Conservation (phyloP, 2,329 filamentous ascomycete genomes). For the Botrytis fabae region DNA sequence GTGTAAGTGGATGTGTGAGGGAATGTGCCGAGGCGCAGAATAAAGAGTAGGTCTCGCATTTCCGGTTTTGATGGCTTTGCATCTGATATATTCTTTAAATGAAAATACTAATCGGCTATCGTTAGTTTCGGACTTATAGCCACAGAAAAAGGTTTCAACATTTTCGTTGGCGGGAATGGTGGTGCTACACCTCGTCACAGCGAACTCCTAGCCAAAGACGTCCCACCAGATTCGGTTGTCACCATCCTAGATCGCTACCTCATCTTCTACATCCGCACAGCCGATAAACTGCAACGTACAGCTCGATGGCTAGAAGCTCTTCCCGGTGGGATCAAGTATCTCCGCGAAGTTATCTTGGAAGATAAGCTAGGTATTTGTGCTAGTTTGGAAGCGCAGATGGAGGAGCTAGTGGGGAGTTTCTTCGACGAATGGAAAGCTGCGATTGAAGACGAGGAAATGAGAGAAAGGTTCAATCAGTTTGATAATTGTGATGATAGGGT, state of each 20-base stretch:
- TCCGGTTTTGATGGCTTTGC: not conserved
- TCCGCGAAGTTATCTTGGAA: slow-evolving; percentile 78
- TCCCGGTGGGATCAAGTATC: slow-evolving; percentile 80
- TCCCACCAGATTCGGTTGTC: slow-evolving; percentile 77
- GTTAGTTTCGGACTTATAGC: slow-evolving; percentile 82
- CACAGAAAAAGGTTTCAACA: slow-evolving; percentile 90
- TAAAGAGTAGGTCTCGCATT: slow-evolving; percentile 66
- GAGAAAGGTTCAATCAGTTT: slow-evolving; percentile 76
- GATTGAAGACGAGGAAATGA: slow-evolving; percentile 65
- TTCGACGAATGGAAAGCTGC: slow-evolving; percentile 93
- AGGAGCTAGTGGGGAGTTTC: slow-evolving; percentile 77
- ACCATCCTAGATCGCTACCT: slow-evolving; percentile 85
- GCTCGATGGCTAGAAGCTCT: slow-evolving; percentile 84
- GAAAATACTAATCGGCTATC: slow-evolving; percentile 20
- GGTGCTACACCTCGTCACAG: slow-evolving; percentile 82
- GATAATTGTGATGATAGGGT: slow-evolving; percentile 74
- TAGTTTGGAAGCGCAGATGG: slow-evolving; percentile 84
- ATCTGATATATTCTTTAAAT: not conserved
- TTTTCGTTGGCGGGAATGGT: slow-evolving; percentile 87
- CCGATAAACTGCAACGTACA: slow-evolving; percentile 85
- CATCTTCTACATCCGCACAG: slow-evolving; percentile 91
- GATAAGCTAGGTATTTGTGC: slow-evolving; percentile 85
- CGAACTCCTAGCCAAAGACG: slow-evolving; percentile 82
- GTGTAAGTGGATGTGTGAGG: slow-evolving; percentile 86
- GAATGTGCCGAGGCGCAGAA: slow-evolving; percentile 92